These are phyloP conservation scores for Ogataea hybrid DNA, from an alignment of 1,139 yeast species.

Conservation along the genomic window DNA sequence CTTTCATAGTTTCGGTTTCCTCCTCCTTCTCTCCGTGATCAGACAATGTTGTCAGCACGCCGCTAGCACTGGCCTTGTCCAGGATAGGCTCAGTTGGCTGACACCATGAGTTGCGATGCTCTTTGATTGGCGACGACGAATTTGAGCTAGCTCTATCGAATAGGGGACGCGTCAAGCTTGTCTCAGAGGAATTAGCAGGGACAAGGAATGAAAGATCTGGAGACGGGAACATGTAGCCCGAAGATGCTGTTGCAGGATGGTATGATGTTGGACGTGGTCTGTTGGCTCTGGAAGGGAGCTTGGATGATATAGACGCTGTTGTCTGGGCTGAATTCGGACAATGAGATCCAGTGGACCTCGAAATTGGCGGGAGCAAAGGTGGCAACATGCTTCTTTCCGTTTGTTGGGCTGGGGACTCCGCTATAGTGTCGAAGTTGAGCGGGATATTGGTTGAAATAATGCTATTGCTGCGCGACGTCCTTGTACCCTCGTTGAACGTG, in stretches of 20 bases:
- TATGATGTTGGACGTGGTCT: conserved; percentile 81
- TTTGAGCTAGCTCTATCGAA: conserved; percentile 15
- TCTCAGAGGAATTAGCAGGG: conserved; percentile 26
- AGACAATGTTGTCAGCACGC: conserved; percentile 24
- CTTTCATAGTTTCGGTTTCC: conserved; percentile 9
- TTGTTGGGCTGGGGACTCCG: conserved; percentile 29
- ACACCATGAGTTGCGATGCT: conserved; percentile 28
- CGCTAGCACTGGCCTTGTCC: conserved; percentile 30
- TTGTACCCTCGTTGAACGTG: conserved; percentile 35
- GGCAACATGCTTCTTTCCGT: conserved; percentile 20
- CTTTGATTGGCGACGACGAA: conserved; percentile 23
- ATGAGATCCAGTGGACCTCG: conserved; percentile 12
- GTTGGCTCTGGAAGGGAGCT: conserved; percentile 35
- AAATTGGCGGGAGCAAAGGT: conserved; percentile 25
- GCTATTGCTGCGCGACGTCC: conserved; percentile 18
- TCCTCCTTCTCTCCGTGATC: conserved; percentile 7
- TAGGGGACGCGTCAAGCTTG: conserved; percentile 20
- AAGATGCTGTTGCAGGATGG: conserved; percentile 53
- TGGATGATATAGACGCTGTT: conserved; percentile 18
- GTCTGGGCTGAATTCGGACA: conserved; percentile 8
- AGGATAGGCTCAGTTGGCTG: conserved; percentile 30
- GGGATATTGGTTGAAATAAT: conserved; percentile 14
- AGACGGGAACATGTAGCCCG: conserved; percentile 25
- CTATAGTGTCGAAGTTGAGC: conserved; percentile 28
- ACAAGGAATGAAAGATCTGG: conserved; percentile 29